phyloP scores from a whole-genome alignment of 768 basidiomycete species.

The Russula griseocarnosa region DNA sequence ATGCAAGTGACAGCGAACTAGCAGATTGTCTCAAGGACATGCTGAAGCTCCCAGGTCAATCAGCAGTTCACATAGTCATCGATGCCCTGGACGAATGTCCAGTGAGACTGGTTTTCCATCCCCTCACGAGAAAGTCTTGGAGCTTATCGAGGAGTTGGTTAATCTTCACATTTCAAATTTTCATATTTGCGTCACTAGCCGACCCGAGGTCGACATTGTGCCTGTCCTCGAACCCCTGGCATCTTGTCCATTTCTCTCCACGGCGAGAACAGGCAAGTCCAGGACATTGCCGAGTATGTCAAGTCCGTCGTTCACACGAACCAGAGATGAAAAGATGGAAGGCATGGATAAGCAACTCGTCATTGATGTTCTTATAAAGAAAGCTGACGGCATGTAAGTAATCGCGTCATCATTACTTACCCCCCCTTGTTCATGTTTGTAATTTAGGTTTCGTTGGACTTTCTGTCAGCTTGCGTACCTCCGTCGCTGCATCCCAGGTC shows the following conservation, averaged over 20 bases:
- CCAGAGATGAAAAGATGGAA: not conserved
- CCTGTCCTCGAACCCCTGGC: not conserved
- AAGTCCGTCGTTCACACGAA: not conserved
- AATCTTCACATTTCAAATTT: not conserved
- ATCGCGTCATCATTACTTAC: too few relatives aligned
- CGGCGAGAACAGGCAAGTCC: not conserved
- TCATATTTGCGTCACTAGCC: conserved; percentile 1
- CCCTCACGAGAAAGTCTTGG: not conserved
- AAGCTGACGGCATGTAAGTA: not conserved
- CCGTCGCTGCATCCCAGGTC: not conserved
- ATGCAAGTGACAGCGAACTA: not conserved
- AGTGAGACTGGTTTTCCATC: not conserved
- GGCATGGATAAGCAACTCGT: not conserved
- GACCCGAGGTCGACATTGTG: not conserved
- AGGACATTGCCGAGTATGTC: not conserved
- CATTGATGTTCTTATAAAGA: not conserved
- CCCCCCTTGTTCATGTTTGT: not conserved
- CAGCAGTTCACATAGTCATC: not conserved
- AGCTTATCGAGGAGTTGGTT: not conserved
- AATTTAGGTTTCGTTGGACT: not conserved
- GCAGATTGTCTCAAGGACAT: conserved; percentile 4
- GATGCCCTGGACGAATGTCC: conserved; percentile 18
- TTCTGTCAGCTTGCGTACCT: not conserved
- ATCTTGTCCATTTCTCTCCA: not conserved
- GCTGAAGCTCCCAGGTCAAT: not conserved